Evolutionary conservation across 1,284 basidiomycete genomes (phyloP).

Genomic region (Rhodotorula sp.): DNA sequence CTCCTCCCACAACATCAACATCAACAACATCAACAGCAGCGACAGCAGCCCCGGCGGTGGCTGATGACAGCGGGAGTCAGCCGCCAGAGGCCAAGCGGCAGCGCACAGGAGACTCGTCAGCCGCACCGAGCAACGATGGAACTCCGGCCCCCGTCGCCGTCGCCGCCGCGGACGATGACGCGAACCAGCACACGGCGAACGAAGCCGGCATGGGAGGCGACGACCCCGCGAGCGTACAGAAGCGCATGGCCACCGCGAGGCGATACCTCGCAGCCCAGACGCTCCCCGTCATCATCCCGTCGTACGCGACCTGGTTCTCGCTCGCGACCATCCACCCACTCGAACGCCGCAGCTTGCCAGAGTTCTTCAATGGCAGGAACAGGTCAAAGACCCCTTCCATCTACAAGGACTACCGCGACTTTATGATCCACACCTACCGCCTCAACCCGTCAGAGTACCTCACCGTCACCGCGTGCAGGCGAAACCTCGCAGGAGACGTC

Average conservation of each 20-base stretch:
- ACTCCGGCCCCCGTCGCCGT: not conserved
- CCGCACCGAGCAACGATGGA: not conserved
- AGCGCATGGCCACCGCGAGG: constrained; percentile 56
- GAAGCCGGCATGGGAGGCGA: constrained; percentile 11
- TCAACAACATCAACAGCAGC: not conserved
- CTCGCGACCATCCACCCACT: constrained; percentile 90
- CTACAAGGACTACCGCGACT: constrained; percentile 99
- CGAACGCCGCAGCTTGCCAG: constrained; percentile 87
- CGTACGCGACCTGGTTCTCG: constrained; percentile 97
- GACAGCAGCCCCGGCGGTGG: no score
- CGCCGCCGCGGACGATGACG: constrained; percentile 11
- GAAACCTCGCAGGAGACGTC: constrained; percentile 96
- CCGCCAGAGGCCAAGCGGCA: not conserved
- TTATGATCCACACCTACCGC: constrained; percentile 99
- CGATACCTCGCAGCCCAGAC: constrained; percentile 96
- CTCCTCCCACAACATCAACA: not conserved
- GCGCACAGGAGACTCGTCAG: not conserved
- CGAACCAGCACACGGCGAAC: constrained; percentile 11
- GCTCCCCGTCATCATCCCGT: constrained; percentile 88
- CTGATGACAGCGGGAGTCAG: not conserved
- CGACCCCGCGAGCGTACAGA: constrained; percentile 21
- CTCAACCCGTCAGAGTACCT: constrained; percentile 93
- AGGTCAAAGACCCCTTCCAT: constrained; percentile 93
- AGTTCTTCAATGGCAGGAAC: constrained; percentile 97
- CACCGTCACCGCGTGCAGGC: constrained; percentile 92